Evolutionary conservation across 768 basidiomycete genomes (phyloP).

Genomic region (Grammothele lineata): DNA sequence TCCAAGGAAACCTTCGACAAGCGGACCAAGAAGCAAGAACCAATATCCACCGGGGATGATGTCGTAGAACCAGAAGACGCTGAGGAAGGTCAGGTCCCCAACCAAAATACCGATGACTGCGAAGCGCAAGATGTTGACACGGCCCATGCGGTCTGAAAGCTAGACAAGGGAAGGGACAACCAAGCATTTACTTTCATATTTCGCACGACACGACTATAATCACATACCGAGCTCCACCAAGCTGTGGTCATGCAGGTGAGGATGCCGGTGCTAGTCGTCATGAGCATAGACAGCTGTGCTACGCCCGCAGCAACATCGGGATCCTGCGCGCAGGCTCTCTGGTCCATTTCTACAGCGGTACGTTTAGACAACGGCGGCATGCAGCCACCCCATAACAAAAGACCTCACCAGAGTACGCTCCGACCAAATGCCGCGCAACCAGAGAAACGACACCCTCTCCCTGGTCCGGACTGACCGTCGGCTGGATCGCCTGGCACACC

Average conservation of each 20-base stretch:
- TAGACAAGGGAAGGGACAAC: constrained; percentile 20
- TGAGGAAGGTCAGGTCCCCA: constrained; percentile 61
- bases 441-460: constrained; percentile 7
- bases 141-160: constrained; percentile 77
- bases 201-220: no score
- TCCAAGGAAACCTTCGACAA: constrained; percentile 68
- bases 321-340: constrained; percentile 51
- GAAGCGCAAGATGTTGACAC: constrained; percentile 60
- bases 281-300: constrained; percentile 58
- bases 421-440: not conserved
- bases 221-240: constrained; percentile 80
- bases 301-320: constrained; percentile 72
- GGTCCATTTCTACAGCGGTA: constrained; percentile 7
- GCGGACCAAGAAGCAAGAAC: constrained; percentile 63
- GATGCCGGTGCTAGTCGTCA: constrained; percentile 62
- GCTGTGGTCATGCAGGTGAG: constrained; percentile 75
- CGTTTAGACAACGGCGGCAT: no score
- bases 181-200: no score
- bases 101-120: constrained; percentile 56
- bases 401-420: no score
- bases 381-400: no score
- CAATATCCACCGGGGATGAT: constrained; percentile 77
- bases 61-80: constrained; percentile 56
- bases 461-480: constrained; percentile 36
- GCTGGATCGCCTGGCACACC: constrained; percentile 63